Base-by-base conservation (phyloP, 2,329 filamentous ascomycete genomes). In the Aspergillus cejpii region DNA sequence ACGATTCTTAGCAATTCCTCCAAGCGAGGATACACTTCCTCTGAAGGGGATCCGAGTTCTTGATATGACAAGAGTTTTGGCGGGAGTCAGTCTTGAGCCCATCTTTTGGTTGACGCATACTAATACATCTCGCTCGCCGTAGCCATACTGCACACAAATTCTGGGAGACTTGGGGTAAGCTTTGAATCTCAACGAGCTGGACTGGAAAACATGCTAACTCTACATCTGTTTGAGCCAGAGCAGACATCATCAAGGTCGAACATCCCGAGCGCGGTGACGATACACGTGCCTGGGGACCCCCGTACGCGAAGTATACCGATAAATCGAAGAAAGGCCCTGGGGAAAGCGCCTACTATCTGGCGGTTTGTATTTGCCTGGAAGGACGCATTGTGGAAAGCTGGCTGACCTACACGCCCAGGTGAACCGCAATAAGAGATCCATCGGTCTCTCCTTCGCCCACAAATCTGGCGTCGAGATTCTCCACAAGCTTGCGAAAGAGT, bases 111-210 rank as follows among this genome's bases (percentile, higher is more conserved):
- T 26, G 40, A 41, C 48, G 39, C 41, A 31, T 46, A 19, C 47
- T 50, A 41, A 56, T 41, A 43, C 37, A 49, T 37, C 10, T 11
- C 33, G 38, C 37, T 26, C 48, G 41, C 23, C 45, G 11, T 59
- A 97, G 88, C 92, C 92, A 54, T 97, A 97, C 63, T 96, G 89
- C 60, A 97, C 92, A 28, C 92, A 98, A 66, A 96, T 98, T 43
- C 72, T 98, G 7, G 92, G 91, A 45, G 92, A 98, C 68, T 77
- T 98, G 57, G 92, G 92, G 91, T 95, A 80, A 66, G 81, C n/a
- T n/a, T 56, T 19, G 14, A 34, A 34, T 2, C 5, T 10, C 20
- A 28, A 27, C 28, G 2, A 11, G 20, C n/a, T 28, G 19, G 21
- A 6, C 48, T 23, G 29, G 23, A 17, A 19, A 10, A 34, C 39